Conservation (phyloP, 352 stramenopile species). For the Phytophthora multivora region DNA sequence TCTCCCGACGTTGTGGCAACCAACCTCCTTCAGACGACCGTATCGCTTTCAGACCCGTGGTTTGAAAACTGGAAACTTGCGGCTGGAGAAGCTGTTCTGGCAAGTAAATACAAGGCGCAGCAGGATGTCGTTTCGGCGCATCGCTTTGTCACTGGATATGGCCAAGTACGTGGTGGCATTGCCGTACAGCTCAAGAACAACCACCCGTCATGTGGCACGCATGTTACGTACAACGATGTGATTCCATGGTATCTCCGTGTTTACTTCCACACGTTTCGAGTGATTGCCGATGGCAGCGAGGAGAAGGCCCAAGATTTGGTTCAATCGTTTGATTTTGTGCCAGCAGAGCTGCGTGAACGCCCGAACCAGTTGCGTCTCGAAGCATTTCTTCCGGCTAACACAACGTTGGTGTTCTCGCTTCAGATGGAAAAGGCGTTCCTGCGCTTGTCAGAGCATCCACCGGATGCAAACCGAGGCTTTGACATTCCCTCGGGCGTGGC, state of each 20-base stretch:
- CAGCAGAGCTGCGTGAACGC: constrained; percentile 54
- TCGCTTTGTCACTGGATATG: constrained; percentile 79
- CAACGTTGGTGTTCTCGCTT: constrained; percentile 66
- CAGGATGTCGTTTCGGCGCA: constrained; percentile 57
- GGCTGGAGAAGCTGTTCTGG: constrained; percentile 2
- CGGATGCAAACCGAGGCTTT: constrained; percentile 88
- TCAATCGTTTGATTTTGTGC: constrained; percentile 52
- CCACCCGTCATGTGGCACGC: constrained; percentile 53
- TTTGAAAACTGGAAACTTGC: constrained; percentile 34
- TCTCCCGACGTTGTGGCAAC: constrained; percentile 8
- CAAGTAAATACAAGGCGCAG: constrained; percentile 16
- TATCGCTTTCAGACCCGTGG: constrained; percentile 18
- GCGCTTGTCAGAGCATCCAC: constrained; percentile 80
- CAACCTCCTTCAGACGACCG: constrained; percentile 26
- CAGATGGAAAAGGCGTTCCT: constrained; percentile 87
- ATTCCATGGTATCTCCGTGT: constrained; percentile 83
- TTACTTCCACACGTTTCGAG: constrained; percentile 77
- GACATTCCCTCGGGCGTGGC: constrained; percentile 73
- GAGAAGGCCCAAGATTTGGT: constrained; percentile 20
- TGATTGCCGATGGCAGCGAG: constrained; percentile 5
- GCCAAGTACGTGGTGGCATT: constrained; percentile 76
- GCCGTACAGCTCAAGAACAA: constrained; percentile 69
- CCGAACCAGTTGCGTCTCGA: constrained; percentile 70
- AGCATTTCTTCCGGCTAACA: constrained; percentile 53
- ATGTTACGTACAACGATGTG: constrained; percentile 73